Base-by-base conservation (phyloP, 257 asterid genomes). In the Scutellaria minor region DNA sequence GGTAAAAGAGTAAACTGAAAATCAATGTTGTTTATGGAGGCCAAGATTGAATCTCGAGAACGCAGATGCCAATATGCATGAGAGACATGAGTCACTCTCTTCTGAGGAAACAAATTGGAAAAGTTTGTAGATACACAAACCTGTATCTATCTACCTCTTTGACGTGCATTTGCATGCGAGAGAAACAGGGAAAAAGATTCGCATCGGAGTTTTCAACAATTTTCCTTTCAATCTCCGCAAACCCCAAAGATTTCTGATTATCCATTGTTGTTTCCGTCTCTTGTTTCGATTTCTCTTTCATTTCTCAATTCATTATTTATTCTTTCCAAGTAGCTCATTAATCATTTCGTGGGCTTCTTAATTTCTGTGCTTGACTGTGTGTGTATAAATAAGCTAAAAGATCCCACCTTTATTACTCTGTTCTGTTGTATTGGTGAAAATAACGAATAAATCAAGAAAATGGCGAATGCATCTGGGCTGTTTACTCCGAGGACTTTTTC, bases 401-500 rank as follows among this genome's bases (percentile, higher is more conserved):
- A 71, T 59, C 73, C 78, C 64, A 56, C 10, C 65, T 52, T 73
- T 64, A 11, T 39, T 76, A 31, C 76, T 80, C 37, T 31, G 5
- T 31, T 31, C 37, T 31, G 37, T 31, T 31, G 37, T 24, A 24
- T 24, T 24, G 27, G 27, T 24, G 27, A 24, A 31, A 31, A 31
- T 31, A 2, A 31, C 37, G 37, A 31, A 31, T 31, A 31, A 31
- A 31, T 31, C 37, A 31, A 31, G 37, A 31, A 4, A 68, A 89
- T 90, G 93, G 90, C 89, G 52, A 82, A 74, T 83, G 90, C 85
- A 79, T 85, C 82, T 75, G 90, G 93, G 70, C 59, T 88, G 71
- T 80, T 83, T 54, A 72, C 86, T 69, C 96, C 86, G 8, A 64
- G 79, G 75, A 73, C 79, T 70, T 79, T 82, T 82, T 82, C 85